These are phyloP conservation scores for Penicillium rolfsii DNA, from an alignment of 2,329 filamentous ascomycete genomes.

Conservation along the genomic window DNA sequence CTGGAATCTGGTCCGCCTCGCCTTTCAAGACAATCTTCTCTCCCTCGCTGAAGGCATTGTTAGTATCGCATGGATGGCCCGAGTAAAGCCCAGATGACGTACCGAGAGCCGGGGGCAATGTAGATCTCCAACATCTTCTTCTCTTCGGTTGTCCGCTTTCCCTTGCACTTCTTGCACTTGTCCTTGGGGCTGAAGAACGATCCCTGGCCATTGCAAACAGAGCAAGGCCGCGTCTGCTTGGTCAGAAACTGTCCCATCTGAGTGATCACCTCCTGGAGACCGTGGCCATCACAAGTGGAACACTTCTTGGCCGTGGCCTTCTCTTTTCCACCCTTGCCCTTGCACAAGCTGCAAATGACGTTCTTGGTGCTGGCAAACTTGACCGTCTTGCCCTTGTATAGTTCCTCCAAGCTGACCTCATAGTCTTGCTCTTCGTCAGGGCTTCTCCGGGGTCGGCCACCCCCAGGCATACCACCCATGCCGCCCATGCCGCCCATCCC, in stretches of 20 bases:
- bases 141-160: constrained; percentile 80
- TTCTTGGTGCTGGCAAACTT: constrained; percentile 97
- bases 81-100: constrained; percentile 22
- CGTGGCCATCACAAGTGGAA: constrained; percentile 80
- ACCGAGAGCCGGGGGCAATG: constrained; percentile 82
- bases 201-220: constrained; percentile 82
- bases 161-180: constrained; percentile 98
- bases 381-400: constrained; percentile 98
- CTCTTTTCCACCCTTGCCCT: constrained; percentile 86
- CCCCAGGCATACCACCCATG: constrained; percentile 42
- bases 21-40: constrained; percentile 89
- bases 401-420: constrained; percentile 85
- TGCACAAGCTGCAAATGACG: constrained; percentile 82
- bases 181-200: constrained; percentile 93
- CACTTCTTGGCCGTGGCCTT: constrained; percentile 84
- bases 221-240: constrained; percentile 76
- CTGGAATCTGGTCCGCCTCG: constrained; percentile 90
- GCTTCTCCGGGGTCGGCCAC: constrained; percentile 61
- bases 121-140: constrained; percentile 96
- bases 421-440: constrained; percentile 88
- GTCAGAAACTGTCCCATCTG: constrained; percentile 86
- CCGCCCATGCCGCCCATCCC: constrained; percentile 59
- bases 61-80: background rate
- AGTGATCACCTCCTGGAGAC: constrained; percentile 74
- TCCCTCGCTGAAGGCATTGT: constrained; percentile 59